These are phyloP conservation scores for Eucalyptus viminalis DNA, from an alignment of 345 rosid species.

Conservation along the genomic window DNA sequence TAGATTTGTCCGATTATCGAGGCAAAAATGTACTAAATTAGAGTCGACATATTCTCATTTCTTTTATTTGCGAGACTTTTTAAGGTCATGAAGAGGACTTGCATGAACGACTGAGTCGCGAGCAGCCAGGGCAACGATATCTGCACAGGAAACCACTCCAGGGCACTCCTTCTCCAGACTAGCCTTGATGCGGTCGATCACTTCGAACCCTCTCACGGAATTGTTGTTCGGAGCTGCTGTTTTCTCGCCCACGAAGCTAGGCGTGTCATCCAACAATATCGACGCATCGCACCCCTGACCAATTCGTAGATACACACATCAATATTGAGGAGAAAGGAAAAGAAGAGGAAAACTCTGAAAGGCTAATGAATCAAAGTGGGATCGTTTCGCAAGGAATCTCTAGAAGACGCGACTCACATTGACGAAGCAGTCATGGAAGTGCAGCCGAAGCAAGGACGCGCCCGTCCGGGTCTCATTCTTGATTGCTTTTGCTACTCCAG, in stretches of 20 bases:
- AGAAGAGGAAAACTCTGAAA: neutral
- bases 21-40: neutral
- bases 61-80: neutral
- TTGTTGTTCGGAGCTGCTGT: conserved; percentile 56
- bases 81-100: neutral
- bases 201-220: conserved; percentile 69
- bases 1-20: neutral
- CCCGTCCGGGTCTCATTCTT: conserved; percentile 44
- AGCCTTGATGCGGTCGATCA: conserved; percentile 51
- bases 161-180: conserved; percentile 76
- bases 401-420: conserved; percentile 22
- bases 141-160: conserved; percentile 78
- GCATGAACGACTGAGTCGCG: conserved; percentile 77
- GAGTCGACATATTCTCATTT: neutral
- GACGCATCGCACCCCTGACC: conserved; percentile 77
- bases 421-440: conserved; percentile 86
- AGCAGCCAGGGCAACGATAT: conserved; percentile 72
- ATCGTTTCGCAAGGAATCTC: neutral
- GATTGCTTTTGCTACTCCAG: conserved; percentile 41
- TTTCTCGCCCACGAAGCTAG: conserved; percentile 55
- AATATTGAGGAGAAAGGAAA: neutral
- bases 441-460: conserved; percentile 84
- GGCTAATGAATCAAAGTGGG: neutral
- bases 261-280: conserved; percentile 64
- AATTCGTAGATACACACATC: neutral